Percentiles rank a stretch among this genome's conserved stretches.
Evolutionary conservation across 768 basidiomycete species (phyloP).

Genomic region (Xerocomus potaroensis): DNA sequence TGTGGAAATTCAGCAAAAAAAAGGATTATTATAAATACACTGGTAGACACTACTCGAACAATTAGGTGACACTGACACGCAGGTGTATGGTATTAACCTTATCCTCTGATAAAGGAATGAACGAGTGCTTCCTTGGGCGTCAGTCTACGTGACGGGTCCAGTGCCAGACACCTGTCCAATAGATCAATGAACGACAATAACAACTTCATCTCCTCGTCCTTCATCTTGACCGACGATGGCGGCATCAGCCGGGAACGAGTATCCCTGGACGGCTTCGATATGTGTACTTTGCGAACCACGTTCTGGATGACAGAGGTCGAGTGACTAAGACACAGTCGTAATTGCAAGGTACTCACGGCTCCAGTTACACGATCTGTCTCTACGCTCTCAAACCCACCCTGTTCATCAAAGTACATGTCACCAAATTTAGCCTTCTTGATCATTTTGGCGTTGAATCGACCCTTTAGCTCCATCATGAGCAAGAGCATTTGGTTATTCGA

Average conservation of each 20-base stretch:
- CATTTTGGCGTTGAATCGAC: slow-evolving; percentile 88
- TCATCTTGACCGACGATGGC: slow-evolving; percentile 68
- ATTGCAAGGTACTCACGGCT: slow-evolving; percentile 50
- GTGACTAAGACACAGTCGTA: slow-evolving; percentile 3
- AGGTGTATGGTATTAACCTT: slow-evolving; percentile 15
- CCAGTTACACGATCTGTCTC: slow-evolving; percentile 85
- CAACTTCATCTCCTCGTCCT: slow-evolving; percentile 85
- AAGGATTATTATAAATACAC: slow-evolving; percentile 1
- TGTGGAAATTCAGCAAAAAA: too few species aligned
- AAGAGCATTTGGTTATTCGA: slow-evolving; percentile 98
- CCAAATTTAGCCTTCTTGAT: slow-evolving; percentile 94
- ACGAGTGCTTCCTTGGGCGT: slow-evolving; percentile 86
- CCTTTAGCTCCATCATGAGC: slow-evolving; percentile 97
- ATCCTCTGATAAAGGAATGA: slow-evolving; percentile 81
- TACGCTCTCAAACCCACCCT: slow-evolving; percentile 78
- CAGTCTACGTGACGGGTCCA: slow-evolving; percentile 84
- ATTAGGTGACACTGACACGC: slow-evolving; percentile 16
- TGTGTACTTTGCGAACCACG: slow-evolving; percentile 72
- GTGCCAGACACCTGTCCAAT: slow-evolving; percentile 82
- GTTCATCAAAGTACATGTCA: slow-evolving; percentile 90
- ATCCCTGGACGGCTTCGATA: slow-evolving; percentile 80
- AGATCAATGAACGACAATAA: slow-evolving; percentile 81
- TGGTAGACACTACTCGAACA: neutral
- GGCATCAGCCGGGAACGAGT: slow-evolving; percentile 81
- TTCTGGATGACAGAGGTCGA: slow-evolving; percentile 50